These are phyloP conservation scores for Mycena vitilis DNA, from an alignment of 768 basidiomycete species.

Conservation along the genomic window DNA sequence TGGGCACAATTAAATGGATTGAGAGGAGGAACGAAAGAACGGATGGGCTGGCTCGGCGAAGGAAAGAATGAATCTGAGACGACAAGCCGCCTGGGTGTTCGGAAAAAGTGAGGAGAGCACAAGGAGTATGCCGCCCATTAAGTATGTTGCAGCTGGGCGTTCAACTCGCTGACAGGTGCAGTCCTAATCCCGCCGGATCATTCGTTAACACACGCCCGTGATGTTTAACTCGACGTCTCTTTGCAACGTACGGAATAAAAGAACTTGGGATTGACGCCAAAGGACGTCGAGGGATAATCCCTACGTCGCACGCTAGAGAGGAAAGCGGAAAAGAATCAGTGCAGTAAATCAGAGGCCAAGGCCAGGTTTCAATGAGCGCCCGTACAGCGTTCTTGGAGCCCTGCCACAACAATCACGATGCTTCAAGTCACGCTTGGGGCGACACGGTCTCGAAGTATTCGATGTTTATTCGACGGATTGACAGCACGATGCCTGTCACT, in stretches of 20 bases:
- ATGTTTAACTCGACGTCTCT: neutral
- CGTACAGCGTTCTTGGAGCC: neutral
- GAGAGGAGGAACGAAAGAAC: neutral
- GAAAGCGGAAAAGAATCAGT: neutral
- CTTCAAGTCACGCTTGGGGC: too few species aligned
- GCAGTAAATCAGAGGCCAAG: too few species aligned
- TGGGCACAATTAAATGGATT: neutral
- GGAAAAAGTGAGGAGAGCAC: neutral
- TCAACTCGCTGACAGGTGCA: neutral
- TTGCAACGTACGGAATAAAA: neutral
- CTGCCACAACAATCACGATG: neutral
- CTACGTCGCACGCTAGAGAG: too few species aligned
- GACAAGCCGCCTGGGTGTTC: neutral
- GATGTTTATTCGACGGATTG: slow-evolving; percentile 1
- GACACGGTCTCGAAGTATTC: neutral
- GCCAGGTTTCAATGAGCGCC: neutral
- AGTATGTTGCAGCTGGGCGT: neutral
- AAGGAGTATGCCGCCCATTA: neutral
- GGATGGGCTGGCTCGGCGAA: slow-evolving; percentile 10
- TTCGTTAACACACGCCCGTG: neutral
- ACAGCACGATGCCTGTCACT: slow-evolving; percentile 1
- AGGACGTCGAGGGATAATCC: neutral
- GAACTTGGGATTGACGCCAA: neutral
- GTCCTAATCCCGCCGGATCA: neutral
- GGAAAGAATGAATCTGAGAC: neutral